Evolutionary conservation across 2,329 filamentous ascomycete genomes (phyloP), one percentile per base, ranked within the genome.

Genomic region (Beauveria sp.): DNA sequence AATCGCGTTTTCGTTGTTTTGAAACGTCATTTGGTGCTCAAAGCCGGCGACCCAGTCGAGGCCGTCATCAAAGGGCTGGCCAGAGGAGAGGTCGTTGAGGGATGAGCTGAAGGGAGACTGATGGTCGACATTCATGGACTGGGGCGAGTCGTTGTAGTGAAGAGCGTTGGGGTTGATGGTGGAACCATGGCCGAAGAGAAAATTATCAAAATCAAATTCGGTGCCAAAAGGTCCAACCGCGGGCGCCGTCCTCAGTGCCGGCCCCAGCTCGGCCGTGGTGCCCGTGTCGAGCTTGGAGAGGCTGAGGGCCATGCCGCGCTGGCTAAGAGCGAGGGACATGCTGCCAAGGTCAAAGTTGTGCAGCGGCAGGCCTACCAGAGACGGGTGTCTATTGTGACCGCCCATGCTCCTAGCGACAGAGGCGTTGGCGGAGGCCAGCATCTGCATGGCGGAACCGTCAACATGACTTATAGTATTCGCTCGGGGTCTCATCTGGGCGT

Each of bases 391-490:
- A 73, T 79, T 86, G 77, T 84, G 91, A 70, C 70, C 81, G 62
- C 75, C 81, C 73, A 77, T 80, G 67, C 70, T 78, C 68, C 74
- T 75, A 66, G 75, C 79, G 67, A 77, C 81, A 47, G 80, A 77
- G 50, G 80, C 77, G 68, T 83, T 86, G 56, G 82, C 81, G 14
- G 83, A 78, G 55, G 84, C 84, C 65, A 90, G 81, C 75, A 95
- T 84, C 67, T 88, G 90, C 72, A 96, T 83, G 46, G 87, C 85
- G 59, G 82, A 81, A 62, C 85, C 84, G 72, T 97, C 95, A 61
- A 98, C 86, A 73, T 98, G 93, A 71, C 93, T 95, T 70, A 99
- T 96, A 43, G 95, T 99, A 72, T 98, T 98, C 60, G 95, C 93
- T 68, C 95, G 83, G 24, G 93, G 95, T 66, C 95, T 84, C 85